Conservation (phyloP, 345 rosid species). For the Melaleuca alternifolia region DNA sequence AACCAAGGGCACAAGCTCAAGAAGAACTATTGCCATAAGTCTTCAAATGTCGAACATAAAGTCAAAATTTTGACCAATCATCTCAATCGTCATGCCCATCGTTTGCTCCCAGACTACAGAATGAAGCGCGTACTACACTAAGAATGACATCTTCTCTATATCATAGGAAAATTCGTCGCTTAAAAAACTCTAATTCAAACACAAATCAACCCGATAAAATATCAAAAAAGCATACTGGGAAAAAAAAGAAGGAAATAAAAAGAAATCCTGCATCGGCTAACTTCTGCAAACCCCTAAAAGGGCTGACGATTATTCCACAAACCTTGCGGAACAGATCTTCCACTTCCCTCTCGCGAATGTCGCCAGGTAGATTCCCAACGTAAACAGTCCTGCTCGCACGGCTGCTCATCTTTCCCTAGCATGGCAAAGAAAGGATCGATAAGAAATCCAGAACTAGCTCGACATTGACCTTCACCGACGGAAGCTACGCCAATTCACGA, state of each 20-base stretch:
- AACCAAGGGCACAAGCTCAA: background rate
- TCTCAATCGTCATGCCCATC: background rate
- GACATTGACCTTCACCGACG: background rate
- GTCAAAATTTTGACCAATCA: background rate
- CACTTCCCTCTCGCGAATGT: conserved; percentile 91
- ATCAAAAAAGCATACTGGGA: background rate
- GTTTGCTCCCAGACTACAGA: background rate
- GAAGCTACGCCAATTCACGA: background rate
- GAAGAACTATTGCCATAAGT: background rate
- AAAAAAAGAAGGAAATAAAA: background rate
- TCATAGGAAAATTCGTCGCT: background rate
- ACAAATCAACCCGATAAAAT: background rate
- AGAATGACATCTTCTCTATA: background rate
- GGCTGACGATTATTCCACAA: background rate
- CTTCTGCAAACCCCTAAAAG: background rate
- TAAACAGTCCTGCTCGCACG: conserved; percentile 80
- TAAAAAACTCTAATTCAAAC: background rate
- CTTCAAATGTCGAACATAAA: background rate
- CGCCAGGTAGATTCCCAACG: conserved; percentile 98
- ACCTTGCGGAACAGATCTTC: conserved; percentile 98
- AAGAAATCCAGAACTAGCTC: background rate
- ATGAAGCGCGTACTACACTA: background rate
- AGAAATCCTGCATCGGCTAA: background rate
- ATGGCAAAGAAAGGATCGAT: background rate
- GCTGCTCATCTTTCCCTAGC: conserved; percentile 51